Conservation (phyloP, 176 grass and related monocot genomes). For the Coix lacrymajobi region DNA sequence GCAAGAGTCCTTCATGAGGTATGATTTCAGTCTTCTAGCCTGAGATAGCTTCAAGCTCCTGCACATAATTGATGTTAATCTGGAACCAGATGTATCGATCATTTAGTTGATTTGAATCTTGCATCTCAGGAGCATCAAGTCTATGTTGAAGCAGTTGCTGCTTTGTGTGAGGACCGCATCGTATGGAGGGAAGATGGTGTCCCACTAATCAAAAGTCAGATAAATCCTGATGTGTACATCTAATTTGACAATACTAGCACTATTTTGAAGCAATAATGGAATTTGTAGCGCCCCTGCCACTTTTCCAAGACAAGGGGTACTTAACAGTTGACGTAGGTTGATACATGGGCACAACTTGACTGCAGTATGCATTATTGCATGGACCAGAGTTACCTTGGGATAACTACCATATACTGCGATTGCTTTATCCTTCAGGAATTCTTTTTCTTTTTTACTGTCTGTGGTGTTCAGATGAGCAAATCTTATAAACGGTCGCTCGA, state of each 20-base stretch:
- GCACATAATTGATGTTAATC: neutral
- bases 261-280: conserved; percentile 4
- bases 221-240: conserved; percentile 38
- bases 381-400: neutral
- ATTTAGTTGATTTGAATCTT: neutral
- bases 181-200: conserved; percentile 77
- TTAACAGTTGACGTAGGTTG: neutral
- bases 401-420: neutral
- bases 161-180: conserved; percentile 65
- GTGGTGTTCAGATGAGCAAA: neutral
- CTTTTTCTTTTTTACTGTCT: neutral
- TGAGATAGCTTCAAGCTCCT: neutral
- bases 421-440: neutral
- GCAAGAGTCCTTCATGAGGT: conserved; percentile 56
- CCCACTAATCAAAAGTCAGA: conserved; percentile 39
- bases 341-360: neutral
- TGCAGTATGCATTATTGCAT: neutral
- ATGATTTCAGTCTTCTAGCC: neutral
- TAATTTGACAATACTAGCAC: conserved; percentile 15
- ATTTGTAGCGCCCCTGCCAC: neutral
- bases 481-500: neutral
- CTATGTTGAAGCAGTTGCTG: conserved; percentile 84
- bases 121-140: conserved; percentile 57
- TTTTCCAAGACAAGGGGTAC: conserved; percentile 17
- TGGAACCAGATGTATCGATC: neutral